These are phyloP conservation scores for Wickerhamiella australiensis DNA, from an alignment of 805 yeast species.

Conservation along the genomic window DNA sequence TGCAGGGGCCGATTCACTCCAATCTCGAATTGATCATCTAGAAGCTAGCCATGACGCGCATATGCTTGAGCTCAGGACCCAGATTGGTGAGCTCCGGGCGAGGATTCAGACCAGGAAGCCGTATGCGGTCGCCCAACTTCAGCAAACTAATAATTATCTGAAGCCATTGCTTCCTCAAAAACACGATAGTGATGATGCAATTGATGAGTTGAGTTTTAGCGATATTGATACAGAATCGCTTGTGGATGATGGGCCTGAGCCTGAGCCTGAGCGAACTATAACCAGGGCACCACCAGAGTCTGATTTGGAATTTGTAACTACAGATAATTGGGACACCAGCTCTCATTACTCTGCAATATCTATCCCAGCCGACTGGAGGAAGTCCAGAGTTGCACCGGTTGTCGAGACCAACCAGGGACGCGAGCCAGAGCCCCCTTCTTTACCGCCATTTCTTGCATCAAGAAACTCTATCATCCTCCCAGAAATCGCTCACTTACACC, in stretches of 20 bases:
- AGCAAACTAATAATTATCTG: neutral
- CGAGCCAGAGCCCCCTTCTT: neutral
- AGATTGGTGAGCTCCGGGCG: neutral
- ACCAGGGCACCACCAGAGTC: neutral
- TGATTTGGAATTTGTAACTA: neutral
- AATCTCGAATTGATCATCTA: neutral
- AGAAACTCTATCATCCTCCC: neutral
- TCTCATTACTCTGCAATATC: neutral
- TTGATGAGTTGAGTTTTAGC: neutral
- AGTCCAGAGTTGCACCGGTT: neutral
- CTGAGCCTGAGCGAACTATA: neutral
- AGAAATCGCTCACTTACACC: neutral
- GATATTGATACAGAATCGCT: neutral
- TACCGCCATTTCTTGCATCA: neutral
- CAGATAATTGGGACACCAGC: neutral
- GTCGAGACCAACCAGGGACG: neutral
- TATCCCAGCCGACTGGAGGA: neutral
- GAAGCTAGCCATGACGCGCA: conserved; percentile 5
- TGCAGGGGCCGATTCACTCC: neutral
- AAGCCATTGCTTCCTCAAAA: no score
- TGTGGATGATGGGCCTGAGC: neutral
- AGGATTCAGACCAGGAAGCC: neutral
- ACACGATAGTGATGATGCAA: neutral
- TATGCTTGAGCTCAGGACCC: neutral
- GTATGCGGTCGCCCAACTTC: neutral